Conservation (phyloP, 768 basidiomycete species). For the Lactarius sanguifluus region DNA sequence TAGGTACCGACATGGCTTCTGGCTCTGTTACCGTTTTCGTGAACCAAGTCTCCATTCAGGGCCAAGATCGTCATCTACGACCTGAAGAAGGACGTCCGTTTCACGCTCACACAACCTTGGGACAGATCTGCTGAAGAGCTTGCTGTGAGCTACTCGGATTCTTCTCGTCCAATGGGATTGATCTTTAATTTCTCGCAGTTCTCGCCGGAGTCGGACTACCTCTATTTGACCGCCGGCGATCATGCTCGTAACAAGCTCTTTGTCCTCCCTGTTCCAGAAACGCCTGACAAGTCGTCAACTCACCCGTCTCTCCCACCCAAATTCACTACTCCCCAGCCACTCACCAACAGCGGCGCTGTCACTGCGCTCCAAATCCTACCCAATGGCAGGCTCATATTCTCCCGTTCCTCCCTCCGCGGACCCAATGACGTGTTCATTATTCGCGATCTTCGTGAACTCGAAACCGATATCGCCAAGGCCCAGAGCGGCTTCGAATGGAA, state of each 20-base stretch:
- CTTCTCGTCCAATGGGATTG: neutral
- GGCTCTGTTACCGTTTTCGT: neutral
- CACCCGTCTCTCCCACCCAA: constrained; percentile 46
- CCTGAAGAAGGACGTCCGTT: constrained; percentile 60
- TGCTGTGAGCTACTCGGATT: constrained; percentile 43
- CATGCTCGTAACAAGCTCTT: constrained; percentile 76
- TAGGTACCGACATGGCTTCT: constrained; percentile 43
- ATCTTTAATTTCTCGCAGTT: constrained; percentile 48
- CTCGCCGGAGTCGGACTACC: constrained; percentile 62
- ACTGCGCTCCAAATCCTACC: constrained; percentile 63
- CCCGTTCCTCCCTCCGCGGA: constrained; percentile 67
- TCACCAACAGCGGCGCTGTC: constrained; percentile 59
- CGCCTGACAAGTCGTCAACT: constrained; percentile 53
- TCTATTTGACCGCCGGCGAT: constrained; percentile 79
- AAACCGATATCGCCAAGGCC: constrained; percentile 30
- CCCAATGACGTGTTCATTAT: constrained; percentile 82
- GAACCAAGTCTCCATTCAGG: constrained; percentile 38
- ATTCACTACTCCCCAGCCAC: constrained; percentile 52
- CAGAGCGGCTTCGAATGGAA: constrained; percentile 34
- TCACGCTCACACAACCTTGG: constrained; percentile 79
- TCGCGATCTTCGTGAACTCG: constrained; percentile 45
- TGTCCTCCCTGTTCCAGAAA: constrained; percentile 62
- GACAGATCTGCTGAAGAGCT: constrained; percentile 72
- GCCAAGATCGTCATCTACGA: constrained; percentile 81
- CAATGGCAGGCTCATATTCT: constrained; percentile 64